Base-by-base conservation (phyloP, 192 early-diverging fungal species). In the Coemansia erecta region DNA sequence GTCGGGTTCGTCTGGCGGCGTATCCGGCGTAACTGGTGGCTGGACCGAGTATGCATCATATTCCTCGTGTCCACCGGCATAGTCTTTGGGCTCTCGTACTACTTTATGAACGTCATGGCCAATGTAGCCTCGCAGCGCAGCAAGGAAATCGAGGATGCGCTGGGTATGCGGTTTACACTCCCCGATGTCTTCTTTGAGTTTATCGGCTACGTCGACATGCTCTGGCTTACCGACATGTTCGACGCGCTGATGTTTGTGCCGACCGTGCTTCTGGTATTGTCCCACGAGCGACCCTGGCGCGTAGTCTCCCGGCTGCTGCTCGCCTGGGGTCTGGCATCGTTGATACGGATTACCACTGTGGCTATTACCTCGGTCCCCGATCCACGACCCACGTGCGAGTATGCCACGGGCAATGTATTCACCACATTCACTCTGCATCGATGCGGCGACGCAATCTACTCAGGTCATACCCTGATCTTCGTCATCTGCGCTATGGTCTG, bases 321-420 rank as follows among this genome's bases (percentile, higher is more conserved):
- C 15, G 81, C 81, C 23, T 86, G 84, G 80, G 60, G 71, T 1
- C 63, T 84, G 37, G 81, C 80, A 58, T 79, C 82, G 50, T 23
- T 87, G 2, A 81, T 87, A 58, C 70, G 86, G 4, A 83, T 82
- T 37, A 82, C 82, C 28, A 85, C 84, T 6, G 78, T 87, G 56
- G 84, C 83, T n/a, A 84, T 87, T 53, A 87, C 86, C 0, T 85
- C 83, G 28, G 73, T 85, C 26, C 86, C 86, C 4, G 86, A 87
- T 44, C 82, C 86, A 2, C 82, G 86, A 2, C 64, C 77, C 4
- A 70, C 77, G 1, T 87, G 86, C 57, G 66, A 83, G 49, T 84
- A 82, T 50, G 81, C 74, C 2, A 18, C 63, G 2, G 82, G 79
- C 45, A 80, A 84, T 37, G 77, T 85, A 57, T 85, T 86, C 46